Evolutionary conservation across 768 basidiomycete genomes (phyloP), one percentile per base, ranked within the genome.

Genomic region (Lactifluus echinatus): DNA sequence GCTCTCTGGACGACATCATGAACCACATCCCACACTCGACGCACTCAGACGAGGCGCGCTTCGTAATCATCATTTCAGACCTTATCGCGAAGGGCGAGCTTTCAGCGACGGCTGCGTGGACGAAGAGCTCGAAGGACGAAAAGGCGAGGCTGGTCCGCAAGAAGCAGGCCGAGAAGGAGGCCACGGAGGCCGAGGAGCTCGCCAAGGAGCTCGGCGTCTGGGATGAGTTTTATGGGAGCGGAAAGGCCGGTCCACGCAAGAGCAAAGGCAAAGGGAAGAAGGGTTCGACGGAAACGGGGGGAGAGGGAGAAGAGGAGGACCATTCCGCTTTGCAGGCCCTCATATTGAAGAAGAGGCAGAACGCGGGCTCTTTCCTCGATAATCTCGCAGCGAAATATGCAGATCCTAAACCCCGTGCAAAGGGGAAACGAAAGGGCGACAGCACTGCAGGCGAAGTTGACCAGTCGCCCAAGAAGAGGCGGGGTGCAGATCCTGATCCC

Each of bases 181-280:
- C 89, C 2, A 73, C 74, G 54, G 91, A 95, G 64, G 93, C 93
- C 3, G 93, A 91, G 69, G 75, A 79, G 19, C 72, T 85, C 40
- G 93, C 93, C 5, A 89, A 83, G 63, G 89, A 91, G 61, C 71
- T 97, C 15, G 93, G 93, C 2, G 88, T 96, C 10, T 94, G 92
- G 91, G 93, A 96, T 55, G 90, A 93, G 64, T 93, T 93, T 65
- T 92, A 89, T 66, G 89, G 87, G 4, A 82, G 76, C 60, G 89
- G 87, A 3, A 88, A 85, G 70, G 69, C 76, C 1, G 79, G 81
- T 7, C 73, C 80, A 34, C 76, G 81, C 61, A 82, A 80, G 69
- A 71, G 71, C 14, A 81, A 80, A 43, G 74, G 72, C 11, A 83
- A 81, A 21, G 51, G 51, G 19, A 51, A 51, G 31, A 83, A 82